Percentiles rank a stretch among this genome's conserved stretches.
Evolutionary conservation across 306 rosid species (phyloP).

Genomic region (Cicer bijugum): DNA sequence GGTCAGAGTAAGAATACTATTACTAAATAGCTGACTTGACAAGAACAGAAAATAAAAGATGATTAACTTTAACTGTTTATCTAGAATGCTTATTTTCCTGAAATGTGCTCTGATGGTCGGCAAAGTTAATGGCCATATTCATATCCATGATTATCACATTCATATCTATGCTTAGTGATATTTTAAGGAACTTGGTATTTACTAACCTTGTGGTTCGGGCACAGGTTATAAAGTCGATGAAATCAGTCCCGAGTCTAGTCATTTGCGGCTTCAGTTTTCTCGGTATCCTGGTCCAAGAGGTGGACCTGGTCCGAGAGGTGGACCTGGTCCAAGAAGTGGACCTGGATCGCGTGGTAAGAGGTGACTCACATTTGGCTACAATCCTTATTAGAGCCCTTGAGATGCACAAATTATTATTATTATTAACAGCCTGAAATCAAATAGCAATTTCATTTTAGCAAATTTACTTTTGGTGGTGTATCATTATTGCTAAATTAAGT

Average conservation of each 20-base stretch:
- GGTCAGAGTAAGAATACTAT: background rate
- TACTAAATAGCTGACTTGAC: background rate
- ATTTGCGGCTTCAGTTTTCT: constrained; percentile 86
- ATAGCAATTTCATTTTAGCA: constrained; percentile 28
- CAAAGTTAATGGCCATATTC: background rate
- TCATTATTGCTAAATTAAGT: constrained; percentile 39
- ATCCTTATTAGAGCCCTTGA: constrained; percentile 39
- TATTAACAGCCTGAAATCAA: constrained; percentile 36
- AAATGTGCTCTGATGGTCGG: background rate
- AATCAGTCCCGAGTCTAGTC: constrained; percentile 63
- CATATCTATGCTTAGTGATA: background rate
- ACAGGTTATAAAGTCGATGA: constrained; percentile 85
- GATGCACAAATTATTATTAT: constrained; percentile 47
- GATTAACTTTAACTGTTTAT: constrained; percentile 2
- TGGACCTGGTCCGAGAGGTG: constrained; percentile 17
- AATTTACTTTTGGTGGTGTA: constrained; percentile 41
- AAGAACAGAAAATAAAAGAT: background rate
- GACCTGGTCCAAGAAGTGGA: constrained; percentile 2
- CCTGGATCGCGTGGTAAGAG: constrained; percentile 71
- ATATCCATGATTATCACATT: background rate
- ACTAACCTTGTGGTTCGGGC: constrained; percentile 48
- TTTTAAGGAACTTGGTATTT: constrained; percentile 29
- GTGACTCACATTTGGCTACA: constrained; percentile 49
- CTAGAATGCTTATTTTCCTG: background rate
- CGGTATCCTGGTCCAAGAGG: constrained; percentile 87